Base-by-base conservation (phyloP, 2,329 filamentous ascomycete genomes). In the Aspergillus sp. region DNA sequence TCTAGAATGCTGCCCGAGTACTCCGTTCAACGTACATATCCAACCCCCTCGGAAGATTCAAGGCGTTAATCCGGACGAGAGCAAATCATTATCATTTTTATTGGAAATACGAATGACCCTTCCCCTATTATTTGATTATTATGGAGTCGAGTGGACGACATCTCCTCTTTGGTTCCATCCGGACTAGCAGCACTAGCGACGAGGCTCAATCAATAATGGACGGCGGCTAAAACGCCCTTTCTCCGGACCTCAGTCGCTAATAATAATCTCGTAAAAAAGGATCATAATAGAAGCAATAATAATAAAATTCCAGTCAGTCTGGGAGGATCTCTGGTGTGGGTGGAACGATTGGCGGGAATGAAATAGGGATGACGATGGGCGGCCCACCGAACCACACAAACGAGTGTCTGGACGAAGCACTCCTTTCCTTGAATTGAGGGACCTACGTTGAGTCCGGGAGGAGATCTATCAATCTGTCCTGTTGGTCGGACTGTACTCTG, bases 371-470 rank as follows among this genome's bases (percentile, higher is more conserved):
- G 71, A 74, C 71, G 71, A 69, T 69, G 66, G 65, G 62, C 57
- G 72, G 72, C 72, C 73, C 73, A 75, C 73, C 69, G 73, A 76
- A 73, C 73, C 73, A 75, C 72, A 75, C 68, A 72, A 68, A 73
- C 55, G 49, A 54, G 50, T 50, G 57, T 49, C 53, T 59, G 54
- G 52, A 55, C 45, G 53, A 55, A 39, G 52, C 18, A 11, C 45
- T 47, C 45, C 45, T 47, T 47, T 47, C 45, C 45, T 22, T 51
- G 49, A 32, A 51, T 51, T 20, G 49, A 51, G 16, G 49, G 49
- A 51, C 20, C 22, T 24, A 4, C 14, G 22, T 18, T 26, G 14
- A 36, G 32, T 36, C 32, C 32, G 32, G 32, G 36, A 42, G 36
- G 36, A 42, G 36, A 42, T 42, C 36, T n/a, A 42, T 42, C 36